Conservation (phyloP, 225 moss, liverwort and hornwort genomes). For the Bryoerythrophyllum caledonicum region DNA sequence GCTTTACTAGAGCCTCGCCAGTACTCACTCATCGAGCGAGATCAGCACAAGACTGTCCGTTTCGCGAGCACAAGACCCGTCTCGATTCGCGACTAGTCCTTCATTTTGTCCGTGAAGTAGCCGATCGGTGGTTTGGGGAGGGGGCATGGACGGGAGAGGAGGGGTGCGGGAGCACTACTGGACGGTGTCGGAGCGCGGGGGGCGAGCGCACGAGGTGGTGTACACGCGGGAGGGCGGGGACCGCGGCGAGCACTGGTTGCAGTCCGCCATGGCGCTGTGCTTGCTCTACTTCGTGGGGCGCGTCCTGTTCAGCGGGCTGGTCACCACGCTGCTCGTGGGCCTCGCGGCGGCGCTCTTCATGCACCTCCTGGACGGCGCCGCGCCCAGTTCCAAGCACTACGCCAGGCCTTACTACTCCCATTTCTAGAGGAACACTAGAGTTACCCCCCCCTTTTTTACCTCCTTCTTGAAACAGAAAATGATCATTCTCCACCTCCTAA, state of each 20-base stretch:
- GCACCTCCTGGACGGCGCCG: constrained; percentile 29
- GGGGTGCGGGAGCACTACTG: constrained; percentile 51
- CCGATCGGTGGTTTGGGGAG: too few relatives aligned
- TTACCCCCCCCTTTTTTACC: neutral
- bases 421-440: neutral
- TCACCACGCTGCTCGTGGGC: constrained; percentile 37
- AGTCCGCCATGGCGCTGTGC: constrained; percentile 33
- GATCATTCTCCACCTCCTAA: too few relatives aligned
- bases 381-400: constrained; percentile 5
- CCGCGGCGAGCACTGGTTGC: constrained; percentile 40
- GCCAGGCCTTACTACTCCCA: neutral
- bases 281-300: constrained; percentile 45
- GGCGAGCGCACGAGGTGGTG: constrained; percentile 35
- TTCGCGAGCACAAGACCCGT: too few relatives aligned
- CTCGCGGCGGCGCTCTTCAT: constrained; percentile 34
- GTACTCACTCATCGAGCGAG: too few relatives aligned
- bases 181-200: constrained; percentile 25
- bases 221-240: neutral
- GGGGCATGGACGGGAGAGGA: constrained; percentile 36
- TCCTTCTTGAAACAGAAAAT: neutral
- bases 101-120: too few relatives aligned
- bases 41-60: too few relatives aligned
- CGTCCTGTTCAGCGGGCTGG: constrained; percentile 42
- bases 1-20: too few relatives aligned
- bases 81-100: too few relatives aligned